Evolutionary conservation across 441 rosid genomes (phyloP), one percentile per base, ranked within the genome.

Genomic region (Melastoma candidum): DNA sequence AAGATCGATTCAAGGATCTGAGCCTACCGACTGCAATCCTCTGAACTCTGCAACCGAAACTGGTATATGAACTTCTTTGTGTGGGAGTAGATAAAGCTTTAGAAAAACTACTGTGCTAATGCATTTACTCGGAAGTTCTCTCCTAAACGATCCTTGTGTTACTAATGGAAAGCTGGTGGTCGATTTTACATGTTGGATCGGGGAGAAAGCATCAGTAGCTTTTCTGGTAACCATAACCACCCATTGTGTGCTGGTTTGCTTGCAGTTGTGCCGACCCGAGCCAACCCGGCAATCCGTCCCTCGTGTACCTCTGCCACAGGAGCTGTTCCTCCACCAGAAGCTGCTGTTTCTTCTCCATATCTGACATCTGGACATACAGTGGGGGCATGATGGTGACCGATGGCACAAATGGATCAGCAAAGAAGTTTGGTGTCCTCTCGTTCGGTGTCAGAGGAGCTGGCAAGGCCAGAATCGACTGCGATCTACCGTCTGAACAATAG

Each of bases 301-400:
- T 69, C 6, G 71, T 53, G 55, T 75, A 81, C 17, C 77, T 77
- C 49, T 71, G 75, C 87, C 85, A 84, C 80, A 79, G 62, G 12
- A 68, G 22, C 58, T 77, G 83, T 60, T 84, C 83, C 44, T 81
- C 82, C 46, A 58, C 44, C 67, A 81, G 55, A 46, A 75, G 52
- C 62, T 61, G 69, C 57, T 77, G 87, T 68, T 79, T 81, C 74
- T 71, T 79, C 70, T 75, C 92, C 65, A 81, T 51, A 47, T 79
- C 87, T 2, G 85, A 71, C 74, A 84, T 77, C 47, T 84, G 85
- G 53, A 81, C 82, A 45, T 70, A 81, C 0, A 80, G 12, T 0
- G 85, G 85, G 0, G 85, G 82, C 0, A 76, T 68, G 10, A 79
- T 58, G 4, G 59, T 57, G 0, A 68, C 51, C 0, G 92, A 77